Conservation (phyloP, 2,329 filamentous ascomycete species). For the Talaromyces islandicus region DNA sequence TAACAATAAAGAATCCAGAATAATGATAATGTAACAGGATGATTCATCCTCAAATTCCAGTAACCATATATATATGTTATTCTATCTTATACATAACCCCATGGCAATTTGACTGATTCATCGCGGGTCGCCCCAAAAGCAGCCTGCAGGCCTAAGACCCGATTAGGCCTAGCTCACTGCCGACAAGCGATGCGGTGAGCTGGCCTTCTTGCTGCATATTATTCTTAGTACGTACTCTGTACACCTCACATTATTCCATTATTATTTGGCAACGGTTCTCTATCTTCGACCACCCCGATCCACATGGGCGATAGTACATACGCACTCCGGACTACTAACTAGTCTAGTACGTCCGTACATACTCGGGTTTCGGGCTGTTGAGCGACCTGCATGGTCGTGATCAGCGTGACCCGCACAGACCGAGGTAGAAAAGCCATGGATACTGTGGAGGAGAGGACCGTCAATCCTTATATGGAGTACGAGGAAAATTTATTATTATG, state of each 20-base stretch:
- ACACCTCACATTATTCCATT: too few species aligned
- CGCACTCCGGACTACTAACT: too few species aligned
- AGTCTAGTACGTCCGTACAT: too few species aligned
- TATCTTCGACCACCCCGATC: not conserved
- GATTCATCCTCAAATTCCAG: too few species aligned
- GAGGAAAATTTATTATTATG: not conserved
- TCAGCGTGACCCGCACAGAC: not conserved
- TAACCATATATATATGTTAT: too few species aligned
- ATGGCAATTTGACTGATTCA: too few species aligned
- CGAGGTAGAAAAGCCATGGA: not conserved
- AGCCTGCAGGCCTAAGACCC: not conserved
- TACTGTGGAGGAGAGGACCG: too few species aligned
- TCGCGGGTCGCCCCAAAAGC: not conserved
- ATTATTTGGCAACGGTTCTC: not conserved
- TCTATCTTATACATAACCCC: too few species aligned
- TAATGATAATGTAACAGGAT: too few species aligned
- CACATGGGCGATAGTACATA: not conserved
- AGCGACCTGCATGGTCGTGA: not conserved
- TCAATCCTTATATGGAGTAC: not conserved
- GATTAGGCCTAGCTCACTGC: not conserved
- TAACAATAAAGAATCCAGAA: not conserved
- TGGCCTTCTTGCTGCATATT: not conserved
- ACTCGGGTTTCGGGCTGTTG: not conserved
- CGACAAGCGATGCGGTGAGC: not conserved
- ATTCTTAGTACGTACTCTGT: too few species aligned